These are phyloP conservation scores for Stylosanthes scabra DNA, from an alignment of 331 rosid genomes.

Conservation along the genomic window DNA sequence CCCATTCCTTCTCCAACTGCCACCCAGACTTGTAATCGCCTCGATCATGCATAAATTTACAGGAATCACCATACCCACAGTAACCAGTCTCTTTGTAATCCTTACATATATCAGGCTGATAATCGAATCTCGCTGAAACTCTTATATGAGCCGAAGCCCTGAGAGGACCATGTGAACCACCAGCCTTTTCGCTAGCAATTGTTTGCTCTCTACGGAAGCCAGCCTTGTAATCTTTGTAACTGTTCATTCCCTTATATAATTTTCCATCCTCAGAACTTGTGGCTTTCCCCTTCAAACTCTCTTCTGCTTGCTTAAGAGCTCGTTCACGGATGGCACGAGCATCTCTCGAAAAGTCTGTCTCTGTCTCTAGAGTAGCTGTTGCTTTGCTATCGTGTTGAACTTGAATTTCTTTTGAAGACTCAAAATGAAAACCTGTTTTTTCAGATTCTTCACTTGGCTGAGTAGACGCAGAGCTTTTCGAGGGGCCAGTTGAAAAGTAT, in stretches of 20 bases:
- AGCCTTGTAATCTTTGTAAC: conserved; percentile 78
- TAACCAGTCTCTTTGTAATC: conserved; percentile 95
- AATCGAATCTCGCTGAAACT: conserved; percentile 86
- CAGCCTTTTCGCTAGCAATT: conserved; percentile 87
- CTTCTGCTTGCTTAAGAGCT: conserved; percentile 75
- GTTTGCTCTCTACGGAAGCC: conserved; percentile 91
- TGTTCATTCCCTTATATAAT: conserved; percentile 72
- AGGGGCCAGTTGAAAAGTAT: conserved; percentile 64
- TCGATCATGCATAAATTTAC: conserved; percentile 94
- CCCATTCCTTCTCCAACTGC: conserved; percentile 98
- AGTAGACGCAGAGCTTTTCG: conserved; percentile 51
- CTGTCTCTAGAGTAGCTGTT: conserved; percentile 85
- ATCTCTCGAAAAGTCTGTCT: conserved; percentile 82
- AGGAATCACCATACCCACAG: conserved; percentile 90
- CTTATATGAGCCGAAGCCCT: conserved; percentile 96
- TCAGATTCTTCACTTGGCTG: conserved; percentile 50
- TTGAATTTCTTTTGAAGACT: conserved; percentile 89
- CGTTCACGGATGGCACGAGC: conserved; percentile 89
- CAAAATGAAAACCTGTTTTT: conserved; percentile 63
- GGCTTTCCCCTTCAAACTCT: conserved; percentile 65
- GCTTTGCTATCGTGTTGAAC: conserved; percentile 87
- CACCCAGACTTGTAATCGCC: conserved; percentile 94
- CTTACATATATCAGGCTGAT: conserved; percentile 95
- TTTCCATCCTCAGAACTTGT: conserved; percentile 55
- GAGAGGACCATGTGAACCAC: conserved; percentile 93